phyloP scores from a whole-genome alignment of 2,329 filamentous ascomycete species.

The Niveomyces coronatus region DNA sequence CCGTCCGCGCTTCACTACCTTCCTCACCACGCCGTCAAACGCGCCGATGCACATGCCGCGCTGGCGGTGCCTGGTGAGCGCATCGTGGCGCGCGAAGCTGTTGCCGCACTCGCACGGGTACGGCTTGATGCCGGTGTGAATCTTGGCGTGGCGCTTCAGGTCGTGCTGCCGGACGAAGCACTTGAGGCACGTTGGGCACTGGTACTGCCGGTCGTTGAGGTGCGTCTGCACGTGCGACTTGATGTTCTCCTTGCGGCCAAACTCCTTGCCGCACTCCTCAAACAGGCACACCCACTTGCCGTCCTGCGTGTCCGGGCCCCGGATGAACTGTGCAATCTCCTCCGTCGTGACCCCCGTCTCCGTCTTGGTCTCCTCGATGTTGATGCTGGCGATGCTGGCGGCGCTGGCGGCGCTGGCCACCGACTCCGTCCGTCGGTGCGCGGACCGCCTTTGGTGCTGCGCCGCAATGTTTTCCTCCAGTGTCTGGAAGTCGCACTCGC shows the following conservation, averaged over 20 bases:
- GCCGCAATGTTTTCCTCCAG: slow-evolving; percentile 11
- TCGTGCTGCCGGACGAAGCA: slow-evolving; percentile 97
- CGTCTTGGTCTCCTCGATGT: slow-evolving; percentile 54
- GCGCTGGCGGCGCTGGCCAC: slow-evolving; percentile 47
- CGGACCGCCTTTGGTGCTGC: slow-evolving; percentile 18
- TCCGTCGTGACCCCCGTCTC: slow-evolving; percentile 82
- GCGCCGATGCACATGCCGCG: slow-evolving; percentile 94
- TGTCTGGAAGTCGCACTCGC: slow-evolving; percentile 26
- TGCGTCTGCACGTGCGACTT: slow-evolving; percentile 98
- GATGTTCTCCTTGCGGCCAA: slow-evolving; percentile 98
- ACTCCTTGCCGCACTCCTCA: slow-evolving; percentile 73
- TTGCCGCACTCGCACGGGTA: slow-evolving; percentile 93
- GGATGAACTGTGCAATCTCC: slow-evolving; percentile 68
- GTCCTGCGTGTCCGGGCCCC: slow-evolving; percentile 59
- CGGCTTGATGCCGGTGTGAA: slow-evolving; percentile 91
- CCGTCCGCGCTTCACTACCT: slow-evolving; percentile 51
- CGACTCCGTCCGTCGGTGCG: slow-evolving; percentile 49
- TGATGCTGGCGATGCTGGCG: slow-evolving; percentile 50
- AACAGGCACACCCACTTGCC: slow-evolving; percentile 73
- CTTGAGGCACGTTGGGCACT: slow-evolving; percentile 86
- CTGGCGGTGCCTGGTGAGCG: slow-evolving; percentile 85
- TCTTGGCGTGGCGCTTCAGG: slow-evolving; percentile 93
- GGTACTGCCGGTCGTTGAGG: slow-evolving; percentile 89
- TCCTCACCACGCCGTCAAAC: slow-evolving; percentile 65
- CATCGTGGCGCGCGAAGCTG: slow-evolving; percentile 90